A percentile compares a stretch with the other conserved stretches of the same genome.
phyloP scores from a whole-genome alignment of 2,329 filamentous ascomycete species.

The Fusarium solani-melongenae region DNA sequence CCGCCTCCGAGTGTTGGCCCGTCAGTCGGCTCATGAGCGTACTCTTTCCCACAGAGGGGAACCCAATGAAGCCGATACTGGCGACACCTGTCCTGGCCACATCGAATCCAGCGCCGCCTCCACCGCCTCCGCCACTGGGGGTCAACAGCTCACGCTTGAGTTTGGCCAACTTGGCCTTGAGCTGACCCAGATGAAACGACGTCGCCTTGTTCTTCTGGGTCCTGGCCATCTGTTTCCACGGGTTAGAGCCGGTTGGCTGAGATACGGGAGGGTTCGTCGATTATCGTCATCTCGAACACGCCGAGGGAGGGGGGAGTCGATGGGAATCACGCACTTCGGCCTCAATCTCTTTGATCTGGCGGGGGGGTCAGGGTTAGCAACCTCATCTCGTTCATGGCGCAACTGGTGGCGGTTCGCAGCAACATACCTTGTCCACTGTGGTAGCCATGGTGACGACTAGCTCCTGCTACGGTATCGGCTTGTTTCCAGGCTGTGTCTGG shows the following conservation, averaged over 20 bases:
- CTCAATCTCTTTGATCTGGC: slow-evolving; percentile 95
- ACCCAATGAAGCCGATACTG: slow-evolving; percentile 97
- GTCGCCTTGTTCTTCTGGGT: slow-evolving; percentile 99
- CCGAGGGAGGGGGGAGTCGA: slow-evolving; percentile 20
- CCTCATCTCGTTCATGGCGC: slow-evolving; percentile 14
- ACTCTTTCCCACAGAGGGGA: slow-evolving; percentile 98
- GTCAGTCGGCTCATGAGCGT: slow-evolving; percentile 96
- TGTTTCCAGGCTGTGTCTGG: slow-evolving; percentile 20
- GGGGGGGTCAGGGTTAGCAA: slow-evolving; percentile 48
- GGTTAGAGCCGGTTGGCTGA: slow-evolving; percentile 28
- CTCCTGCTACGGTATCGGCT: slow-evolving; percentile 21
- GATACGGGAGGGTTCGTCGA: slow-evolving; percentile 1
- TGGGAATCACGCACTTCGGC: slow-evolving; percentile 74
- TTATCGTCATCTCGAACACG: slow-evolving; percentile 11
- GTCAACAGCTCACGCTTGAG: slow-evolving; percentile 95
- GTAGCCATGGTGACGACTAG: slow-evolving; percentile 80
- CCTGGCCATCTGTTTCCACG: slow-evolving; percentile 78
- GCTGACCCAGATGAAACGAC: slow-evolving; percentile 91
- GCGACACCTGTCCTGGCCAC: slow-evolving; percentile 97
- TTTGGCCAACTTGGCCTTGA: slow-evolving; percentile 98
- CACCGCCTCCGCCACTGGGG: slow-evolving; percentile 83
- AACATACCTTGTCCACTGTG: slow-evolving; percentile 90
- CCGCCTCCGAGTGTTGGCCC: slow-evolving; percentile 95
- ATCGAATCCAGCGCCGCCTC: slow-evolving; percentile 86
- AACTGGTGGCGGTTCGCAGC: slow-evolving; percentile 5